Base-by-base conservation (phyloP, 2,329 filamentous ascomycete genomes). In the Chlorencoelia australis region DNA sequence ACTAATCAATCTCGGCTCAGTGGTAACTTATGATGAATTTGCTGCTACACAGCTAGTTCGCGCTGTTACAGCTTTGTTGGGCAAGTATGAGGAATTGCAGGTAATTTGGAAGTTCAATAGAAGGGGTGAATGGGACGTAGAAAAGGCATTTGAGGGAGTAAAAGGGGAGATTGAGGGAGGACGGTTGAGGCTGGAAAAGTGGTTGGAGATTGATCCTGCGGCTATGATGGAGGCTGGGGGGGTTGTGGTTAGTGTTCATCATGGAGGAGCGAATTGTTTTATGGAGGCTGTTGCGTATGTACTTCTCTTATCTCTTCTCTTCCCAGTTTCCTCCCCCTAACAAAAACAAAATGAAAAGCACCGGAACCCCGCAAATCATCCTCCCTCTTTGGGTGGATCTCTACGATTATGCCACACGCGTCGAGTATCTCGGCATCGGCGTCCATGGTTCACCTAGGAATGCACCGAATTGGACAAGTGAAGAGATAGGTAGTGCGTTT, bases 1-100 rank as follows among this genome's bases (percentile, higher is more conserved):
- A 0, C 56, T 66, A 15, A 55, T 71, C 22, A 67, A 65, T 37
- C 46, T 70, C 1, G 68, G 68, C 0, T 64, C 62, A 0, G 8
- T 15, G 4, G 8, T 35, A 14, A 25, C 21, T 4, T 37, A 35
- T 25, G 33, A 39, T 24, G 18, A 35, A 5, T 13, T 18, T 10
- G 51, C 60, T 22, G 63, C 61, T 0, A 26, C 50, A 5, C 59
- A 65, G 20, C 55, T 69, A 18, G 59, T 59, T 0, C 30, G 21
- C 1, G 60, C 60, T 0, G 29, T 69, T 3, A 49, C 45, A 10
- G 42, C 45, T 1, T 50, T 64, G 1, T 48, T 69, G 1, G 50
- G 59, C 3, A 33, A 39, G 2, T n/a, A n/a, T n/a, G 20, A 26
- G 11, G 33, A 47, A 5, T 22, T 49, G 5, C 54, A 58, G 19